Percentiles rank a stretch among this genome's conserved stretches.
Evolutionary conservation across 2,329 filamentous ascomycete species (phyloP).

Genomic region (Hymenoscyphus infarciens): DNA sequence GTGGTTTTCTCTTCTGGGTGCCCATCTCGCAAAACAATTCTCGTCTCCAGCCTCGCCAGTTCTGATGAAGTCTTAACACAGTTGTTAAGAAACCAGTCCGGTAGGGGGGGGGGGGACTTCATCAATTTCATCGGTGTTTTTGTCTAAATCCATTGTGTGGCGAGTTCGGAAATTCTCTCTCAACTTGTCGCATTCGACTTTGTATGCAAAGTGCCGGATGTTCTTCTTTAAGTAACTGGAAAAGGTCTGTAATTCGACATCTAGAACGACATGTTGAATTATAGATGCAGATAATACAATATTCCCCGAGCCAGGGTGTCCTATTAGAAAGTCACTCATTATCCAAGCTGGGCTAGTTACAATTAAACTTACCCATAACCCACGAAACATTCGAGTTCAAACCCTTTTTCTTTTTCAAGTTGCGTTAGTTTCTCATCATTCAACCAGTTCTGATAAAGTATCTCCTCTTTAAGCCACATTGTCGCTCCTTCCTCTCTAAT

Average conservation of each 20-base stretch:
- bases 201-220: background rate
- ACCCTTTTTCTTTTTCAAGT: too few species aligned
- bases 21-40: background rate
- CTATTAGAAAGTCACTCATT: too few species aligned
- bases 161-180: background rate
- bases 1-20: background rate
- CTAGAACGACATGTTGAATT: background rate
- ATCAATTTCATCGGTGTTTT: background rate
- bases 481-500: too few species aligned
- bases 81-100: background rate
- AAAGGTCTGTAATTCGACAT: background rate
- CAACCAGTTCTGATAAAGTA: too few species aligned
- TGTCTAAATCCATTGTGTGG: background rate
- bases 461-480: too few species aligned
- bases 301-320: too few species aligned
- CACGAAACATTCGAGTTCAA: too few species aligned
- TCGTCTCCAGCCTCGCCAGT: background rate
- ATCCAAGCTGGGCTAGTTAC: too few species aligned
- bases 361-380: too few species aligned
- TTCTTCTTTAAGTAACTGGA: background rate
- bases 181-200: background rate
- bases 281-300: too few species aligned
- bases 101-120: background rate
- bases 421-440: too few species aligned
- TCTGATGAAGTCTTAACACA: background rate